Percentiles rank a stretch among this genome's conserved stretches.
Evolutionary conservation across 2,329 filamentous ascomycete species (phyloP).

Genomic region (Ophiocordyceps polyrhachis-furcata): DNA sequence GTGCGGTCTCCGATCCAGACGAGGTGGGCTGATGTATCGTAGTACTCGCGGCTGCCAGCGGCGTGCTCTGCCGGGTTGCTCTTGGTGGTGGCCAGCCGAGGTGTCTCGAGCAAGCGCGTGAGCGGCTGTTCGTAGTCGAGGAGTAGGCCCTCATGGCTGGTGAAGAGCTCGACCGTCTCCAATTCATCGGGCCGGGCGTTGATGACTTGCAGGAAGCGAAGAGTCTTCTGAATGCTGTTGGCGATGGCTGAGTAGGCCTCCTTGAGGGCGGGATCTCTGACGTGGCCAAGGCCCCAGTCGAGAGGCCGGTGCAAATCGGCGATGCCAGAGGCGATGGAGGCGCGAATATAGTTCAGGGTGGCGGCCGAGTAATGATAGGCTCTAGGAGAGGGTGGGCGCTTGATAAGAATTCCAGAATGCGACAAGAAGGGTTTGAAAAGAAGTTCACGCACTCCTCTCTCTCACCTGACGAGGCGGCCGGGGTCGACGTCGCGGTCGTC

Average conservation of each 20-base stretch:
- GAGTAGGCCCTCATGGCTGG: constrained; percentile 83
- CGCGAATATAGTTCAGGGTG: constrained; percentile 83
- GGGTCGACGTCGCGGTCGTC: constrained; percentile 70
- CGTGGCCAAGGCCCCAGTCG: constrained; percentile 88
- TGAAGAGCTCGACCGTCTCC: constrained; percentile 86
- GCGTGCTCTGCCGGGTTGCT: constrained; percentile 2
- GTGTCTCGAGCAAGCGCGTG: constrained; percentile 52
- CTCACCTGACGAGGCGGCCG: constrained; percentile 53
- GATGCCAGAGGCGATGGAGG: constrained; percentile 68
- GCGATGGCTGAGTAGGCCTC: constrained; percentile 76
- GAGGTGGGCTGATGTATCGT: constrained; percentile 91
- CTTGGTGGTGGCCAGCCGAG: not conserved
- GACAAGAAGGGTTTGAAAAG: not conserved
- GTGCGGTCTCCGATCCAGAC: constrained; percentile 98
- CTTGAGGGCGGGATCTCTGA: constrained; percentile 66
- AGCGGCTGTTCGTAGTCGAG: constrained; percentile 87
- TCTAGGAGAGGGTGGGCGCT: constrained; percentile 21
- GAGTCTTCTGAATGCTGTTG: constrained; percentile 67
- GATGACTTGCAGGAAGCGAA: constrained; percentile 87
- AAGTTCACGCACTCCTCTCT: not conserved
- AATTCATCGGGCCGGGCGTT: constrained; percentile 71
- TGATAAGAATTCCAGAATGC: not conserved
- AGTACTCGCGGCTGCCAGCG: constrained; percentile 45
- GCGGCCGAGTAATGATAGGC: constrained; percentile 94
- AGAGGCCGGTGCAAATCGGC: constrained; percentile 86